Evolutionary conservation across 192 early-diverging fungal genomes (phyloP), one percentile per base, ranked within the genome.

Genomic region (Coemansia sp.): DNA sequence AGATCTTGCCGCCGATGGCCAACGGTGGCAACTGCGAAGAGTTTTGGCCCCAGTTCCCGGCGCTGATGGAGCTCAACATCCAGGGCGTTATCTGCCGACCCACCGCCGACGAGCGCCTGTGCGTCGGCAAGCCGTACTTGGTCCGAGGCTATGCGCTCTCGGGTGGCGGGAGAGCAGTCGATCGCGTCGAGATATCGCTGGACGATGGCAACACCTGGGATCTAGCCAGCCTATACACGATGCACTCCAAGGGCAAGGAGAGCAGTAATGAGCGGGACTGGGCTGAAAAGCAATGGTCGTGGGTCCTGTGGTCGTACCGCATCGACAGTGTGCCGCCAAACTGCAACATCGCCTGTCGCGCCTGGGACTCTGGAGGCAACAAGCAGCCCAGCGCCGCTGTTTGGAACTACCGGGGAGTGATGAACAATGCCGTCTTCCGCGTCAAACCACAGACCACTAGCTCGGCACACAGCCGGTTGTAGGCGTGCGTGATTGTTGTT

Each of bases 361-460:
- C 95, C 10, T 91, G 94, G 65, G 95, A 97, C 70, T 84, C 87
- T 10, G 78, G 86, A 27, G 94, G 94, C 67, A 97, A 97, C 70
- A 89, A 89, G 60, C 95, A 97, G 77, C 95, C 92, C 13, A 88
- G 90, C 67, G 69, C 81, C 3, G 87, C 90, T 0, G 81, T 88
- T 8, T 92, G 90, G 90, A 92, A 92, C 75, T 92, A 89, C 70
- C 81, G 90, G 37, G 90, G 90, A 7, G 90, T 92, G 9, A 89
- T 92, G 88, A 92, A 90, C 76, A 92, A 92, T 62, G 76, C 87
- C 5, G 89, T 89, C 50, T 85, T 75, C 53, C 64, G 61, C 3
- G 71, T 84, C 24, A 27, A 40, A 1, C 73, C 76, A 27, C 70
- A 68, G 39, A 61, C 60, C 13, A 45, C 50, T 9, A 50, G 32